phyloP scores from a whole-genome alignment of 176 grass and related monocot species.

The Bolboschoenus planiculmis region DNA sequence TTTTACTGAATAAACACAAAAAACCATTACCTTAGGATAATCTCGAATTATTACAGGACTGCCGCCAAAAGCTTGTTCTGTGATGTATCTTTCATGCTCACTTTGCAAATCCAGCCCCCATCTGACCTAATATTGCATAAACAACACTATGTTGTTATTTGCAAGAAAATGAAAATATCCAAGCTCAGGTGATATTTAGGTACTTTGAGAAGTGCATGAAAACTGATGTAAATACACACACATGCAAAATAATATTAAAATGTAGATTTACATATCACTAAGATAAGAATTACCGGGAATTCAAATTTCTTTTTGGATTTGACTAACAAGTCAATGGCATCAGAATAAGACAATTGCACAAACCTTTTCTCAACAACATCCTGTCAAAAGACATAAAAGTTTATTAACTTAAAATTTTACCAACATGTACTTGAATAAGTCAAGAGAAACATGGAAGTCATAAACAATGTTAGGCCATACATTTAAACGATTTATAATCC shows the following conservation, averaged over 20 bases:
- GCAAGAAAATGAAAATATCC: neutral
- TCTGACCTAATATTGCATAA: slow-evolving; percentile 51
- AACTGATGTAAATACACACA: neutral
- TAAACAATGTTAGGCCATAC: slow-evolving; percentile 34
- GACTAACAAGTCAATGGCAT: slow-evolving; percentile 78
- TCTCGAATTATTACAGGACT: slow-evolving; percentile 92
- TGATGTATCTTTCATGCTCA: slow-evolving; percentile 98
- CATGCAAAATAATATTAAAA: neutral
- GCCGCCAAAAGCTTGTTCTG: slow-evolving; percentile 84
- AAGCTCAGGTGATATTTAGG: neutral
- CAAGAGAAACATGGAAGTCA: slow-evolving; percentile 17
- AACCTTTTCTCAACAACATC: slow-evolving; percentile 87
- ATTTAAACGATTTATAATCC: slow-evolving; percentile 81
- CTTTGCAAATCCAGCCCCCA: slow-evolving; percentile 99
- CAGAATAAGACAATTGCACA: slow-evolving; percentile 91
- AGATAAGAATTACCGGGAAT: slow-evolving; percentile 61
- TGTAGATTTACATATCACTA: neutral
- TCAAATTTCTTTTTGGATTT: slow-evolving; percentile 84
- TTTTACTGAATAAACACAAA: slow-evolving; percentile 15
- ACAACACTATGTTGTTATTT: neutral
- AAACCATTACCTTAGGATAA: slow-evolving; percentile 75
- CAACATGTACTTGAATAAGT: slow-evolving; percentile 13
- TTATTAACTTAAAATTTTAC: slow-evolving; percentile 14
- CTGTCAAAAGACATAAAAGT: slow-evolving; percentile 38
- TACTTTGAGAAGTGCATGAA: neutral